Percentiles rank a stretch among this genome's conserved stretches.
Evolutionary conservation across 768 basidiomycete genomes (phyloP).

Genomic region (Rhizopogon roseolus): DNA sequence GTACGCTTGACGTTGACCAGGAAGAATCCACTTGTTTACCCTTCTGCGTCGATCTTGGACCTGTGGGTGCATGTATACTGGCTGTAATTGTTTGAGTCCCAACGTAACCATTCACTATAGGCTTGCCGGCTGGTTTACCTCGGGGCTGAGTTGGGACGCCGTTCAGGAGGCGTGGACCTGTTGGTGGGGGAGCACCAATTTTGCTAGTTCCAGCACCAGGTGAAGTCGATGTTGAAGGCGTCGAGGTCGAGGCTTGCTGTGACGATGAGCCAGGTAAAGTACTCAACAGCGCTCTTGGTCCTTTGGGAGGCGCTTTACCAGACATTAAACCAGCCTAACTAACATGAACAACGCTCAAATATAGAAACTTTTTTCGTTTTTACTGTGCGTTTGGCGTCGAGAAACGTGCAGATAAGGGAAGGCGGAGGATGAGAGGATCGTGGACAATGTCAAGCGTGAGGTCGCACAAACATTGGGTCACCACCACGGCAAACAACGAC

Average conservation of each 20-base stretch:
- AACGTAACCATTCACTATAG: conserved; percentile 38
- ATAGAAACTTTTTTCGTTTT: not conserved
- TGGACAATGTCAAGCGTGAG: conserved; percentile 2
- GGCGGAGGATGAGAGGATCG: conserved; percentile 7
- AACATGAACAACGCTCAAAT: conserved; percentile 6
- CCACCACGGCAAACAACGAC: not conserved
- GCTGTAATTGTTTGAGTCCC: conserved; percentile 20
- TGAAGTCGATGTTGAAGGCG: conserved; percentile 30
- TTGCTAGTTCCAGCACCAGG: conserved; percentile 29
- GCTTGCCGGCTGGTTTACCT: conserved; percentile 30
- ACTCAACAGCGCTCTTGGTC: conserved; percentile 64
- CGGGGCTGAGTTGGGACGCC: conserved; percentile 25
- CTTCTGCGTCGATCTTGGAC: conserved; percentile 32
- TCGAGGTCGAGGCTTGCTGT: conserved; percentile 26
- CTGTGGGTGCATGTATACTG: conserved; percentile 22
- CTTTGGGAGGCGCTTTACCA: conserved; percentile 72
- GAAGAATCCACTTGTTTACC: conserved; percentile 37
- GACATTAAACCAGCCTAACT: conserved; percentile 45
- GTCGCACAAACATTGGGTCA: conserved; percentile 4
- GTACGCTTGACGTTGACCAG: conserved; percentile 31
- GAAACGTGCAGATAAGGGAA: conserved; percentile 5
- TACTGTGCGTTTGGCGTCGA: conserved; percentile 3
- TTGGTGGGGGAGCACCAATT: conserved; percentile 55
- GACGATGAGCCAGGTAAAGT: conserved; percentile 27
- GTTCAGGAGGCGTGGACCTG: conserved; percentile 55